Percentiles rank a stretch among this genome's conserved stretches.
These are phyloP conservation scores for Oryza rufipogon DNA, from an alignment of 176 grass and related monocot genomes.

Conservation along the genomic window DNA sequence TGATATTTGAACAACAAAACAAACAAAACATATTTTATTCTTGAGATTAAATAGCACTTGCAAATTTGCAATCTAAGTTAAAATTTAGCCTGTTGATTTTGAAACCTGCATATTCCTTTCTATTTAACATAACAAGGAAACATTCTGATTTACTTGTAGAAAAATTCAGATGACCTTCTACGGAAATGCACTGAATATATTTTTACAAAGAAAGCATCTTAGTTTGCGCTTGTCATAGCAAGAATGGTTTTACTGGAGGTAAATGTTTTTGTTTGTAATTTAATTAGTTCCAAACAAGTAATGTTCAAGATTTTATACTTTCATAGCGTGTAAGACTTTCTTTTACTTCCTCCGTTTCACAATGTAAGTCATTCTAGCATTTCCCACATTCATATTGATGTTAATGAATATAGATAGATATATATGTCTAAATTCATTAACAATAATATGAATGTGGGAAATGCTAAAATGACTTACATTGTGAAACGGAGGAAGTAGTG, in stretches of 20 bases:
- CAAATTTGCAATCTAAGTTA: background rate
- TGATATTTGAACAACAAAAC: background rate
- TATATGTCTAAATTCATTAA: too few relatives aligned
- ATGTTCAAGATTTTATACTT: background rate
- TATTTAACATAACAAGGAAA: background rate
- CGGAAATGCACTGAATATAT: background rate
- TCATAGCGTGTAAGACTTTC: background rate
- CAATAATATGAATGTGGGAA: too few relatives aligned
- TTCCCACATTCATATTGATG: too few relatives aligned
- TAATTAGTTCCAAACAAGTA: constrained; percentile 18
- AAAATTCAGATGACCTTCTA: background rate
- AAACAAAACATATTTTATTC: background rate
- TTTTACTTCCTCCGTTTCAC: background rate
- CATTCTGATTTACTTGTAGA: background rate
- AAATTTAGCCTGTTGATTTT: background rate
- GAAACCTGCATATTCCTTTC: background rate
- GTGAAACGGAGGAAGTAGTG: background rate
- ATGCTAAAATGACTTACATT: too few relatives aligned
- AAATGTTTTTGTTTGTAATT: constrained; percentile 13
- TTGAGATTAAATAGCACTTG: background rate
- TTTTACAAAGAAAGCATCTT: background rate
- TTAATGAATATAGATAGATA: too few relatives aligned
- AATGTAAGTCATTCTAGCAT: too few relatives aligned
- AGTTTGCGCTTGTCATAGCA: constrained; percentile 9
- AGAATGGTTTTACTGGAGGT: background rate